Evolutionary conservation across 768 basidiomycete species (phyloP).

Genomic region (Sistotremastrum niveocremeum): DNA sequence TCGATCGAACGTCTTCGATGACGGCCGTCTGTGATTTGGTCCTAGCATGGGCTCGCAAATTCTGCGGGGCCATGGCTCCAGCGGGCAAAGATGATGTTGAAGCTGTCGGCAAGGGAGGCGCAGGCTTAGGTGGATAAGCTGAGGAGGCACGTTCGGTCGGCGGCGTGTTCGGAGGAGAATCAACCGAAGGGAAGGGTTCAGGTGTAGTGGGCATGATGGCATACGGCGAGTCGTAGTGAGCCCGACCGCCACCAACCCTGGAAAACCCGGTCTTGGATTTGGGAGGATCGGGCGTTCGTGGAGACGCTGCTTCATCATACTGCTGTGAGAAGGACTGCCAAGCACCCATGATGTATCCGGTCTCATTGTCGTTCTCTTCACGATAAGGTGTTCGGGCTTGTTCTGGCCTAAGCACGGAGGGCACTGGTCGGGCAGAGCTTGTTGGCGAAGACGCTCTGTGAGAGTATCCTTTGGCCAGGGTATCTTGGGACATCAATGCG

Average conservation of each 20-base stretch:
- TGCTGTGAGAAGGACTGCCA: conserved; percentile 62
- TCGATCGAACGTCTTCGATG: conserved; percentile 46
- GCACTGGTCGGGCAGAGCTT: conserved; percentile 35
- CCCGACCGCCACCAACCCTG: conserved; percentile 75
- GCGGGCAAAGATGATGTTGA: conserved; percentile 26
- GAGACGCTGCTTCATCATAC: background rate
- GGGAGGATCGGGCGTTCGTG: conserved; percentile 7
- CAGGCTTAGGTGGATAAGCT: conserved; percentile 7
- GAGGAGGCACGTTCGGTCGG: conserved; percentile 25
- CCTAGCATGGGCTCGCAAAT: conserved; percentile 33
- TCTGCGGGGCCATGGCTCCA: conserved; percentile 49
- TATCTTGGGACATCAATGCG: background rate
- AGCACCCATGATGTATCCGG: conserved; percentile 86
- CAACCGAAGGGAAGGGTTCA: conserved; percentile 19
- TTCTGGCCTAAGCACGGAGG: conserved; percentile 66
- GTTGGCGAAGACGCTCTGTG: conserved; percentile 15
- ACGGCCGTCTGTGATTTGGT: conserved; percentile 78
- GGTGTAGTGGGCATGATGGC: conserved; percentile 34
- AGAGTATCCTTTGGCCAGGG: conserved; percentile 5
- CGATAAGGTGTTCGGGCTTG: conserved; percentile 63
- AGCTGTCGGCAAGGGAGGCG: conserved; percentile 10
- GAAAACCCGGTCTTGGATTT: conserved; percentile 54
- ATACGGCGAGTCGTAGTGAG: conserved; percentile 78
- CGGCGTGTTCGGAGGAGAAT: conserved; percentile 37
- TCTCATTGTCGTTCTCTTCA: conserved; percentile 70